These are phyloP conservation scores for Hsuehochloa calcarea DNA, from an alignment of 176 grass and related monocot species.

Conservation along the genomic window DNA sequence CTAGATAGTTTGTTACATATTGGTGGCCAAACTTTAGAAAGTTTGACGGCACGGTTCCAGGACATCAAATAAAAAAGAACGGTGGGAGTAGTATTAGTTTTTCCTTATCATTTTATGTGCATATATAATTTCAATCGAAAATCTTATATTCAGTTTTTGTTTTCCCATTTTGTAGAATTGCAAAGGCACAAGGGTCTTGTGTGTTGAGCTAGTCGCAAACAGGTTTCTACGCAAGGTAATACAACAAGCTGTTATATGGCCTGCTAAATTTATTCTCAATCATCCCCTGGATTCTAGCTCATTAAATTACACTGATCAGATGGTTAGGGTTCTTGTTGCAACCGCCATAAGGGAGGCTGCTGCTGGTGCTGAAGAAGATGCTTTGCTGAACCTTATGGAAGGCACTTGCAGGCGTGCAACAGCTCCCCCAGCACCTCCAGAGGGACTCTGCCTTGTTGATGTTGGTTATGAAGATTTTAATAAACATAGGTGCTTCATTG, in stretches of 20 bases:
- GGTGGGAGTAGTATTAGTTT: too few relatives aligned
- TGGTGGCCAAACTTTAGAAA: too few relatives aligned
- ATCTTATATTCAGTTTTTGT: constrained; percentile 2
- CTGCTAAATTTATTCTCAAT: not conserved
- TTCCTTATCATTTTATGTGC: not conserved
- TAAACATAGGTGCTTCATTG: constrained; percentile 60
- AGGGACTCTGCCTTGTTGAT: constrained; percentile 85
- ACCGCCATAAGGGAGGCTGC: constrained; percentile 86
- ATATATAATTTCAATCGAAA: not conserved
- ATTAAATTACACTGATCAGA: constrained; percentile 38
- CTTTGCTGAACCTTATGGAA: constrained; percentile 70
- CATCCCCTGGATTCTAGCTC: not conserved
- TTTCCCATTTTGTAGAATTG: constrained; percentile 27
- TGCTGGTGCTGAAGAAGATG: constrained; percentile 63
- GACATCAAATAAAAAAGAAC: too few relatives aligned
- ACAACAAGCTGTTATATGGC: not conserved
- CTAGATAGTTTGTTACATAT: too few relatives aligned
- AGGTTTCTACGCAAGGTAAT: constrained; percentile 88
- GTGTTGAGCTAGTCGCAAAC: constrained; percentile 77
- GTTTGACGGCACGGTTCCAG: too few relatives aligned
- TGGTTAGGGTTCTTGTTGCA: constrained; percentile 87
- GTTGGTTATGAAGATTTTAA: constrained; percentile 75
- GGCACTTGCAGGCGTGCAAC: constrained; percentile 88
- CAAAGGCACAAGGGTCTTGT: constrained; percentile 53
- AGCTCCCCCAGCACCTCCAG: constrained; percentile 80